A percentile compares a stretch with the other conserved stretches of the same genome.
Conservation (phyloP, 2,329 filamentous ascomycete species). For the Fusarium scirpi region DNA sequence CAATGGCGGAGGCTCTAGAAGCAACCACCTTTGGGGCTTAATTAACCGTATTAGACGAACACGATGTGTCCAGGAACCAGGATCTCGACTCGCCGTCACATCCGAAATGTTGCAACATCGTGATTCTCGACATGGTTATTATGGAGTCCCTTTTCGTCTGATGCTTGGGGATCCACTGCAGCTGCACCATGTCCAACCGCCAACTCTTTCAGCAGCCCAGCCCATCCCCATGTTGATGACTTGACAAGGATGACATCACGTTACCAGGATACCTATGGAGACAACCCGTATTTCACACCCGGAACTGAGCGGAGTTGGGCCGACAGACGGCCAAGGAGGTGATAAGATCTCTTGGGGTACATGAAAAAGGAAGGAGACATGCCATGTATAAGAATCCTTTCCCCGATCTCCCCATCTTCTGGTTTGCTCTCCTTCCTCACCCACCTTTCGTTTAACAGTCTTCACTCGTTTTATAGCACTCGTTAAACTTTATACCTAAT, state of each 20-base stretch:
- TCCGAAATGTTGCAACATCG: slow-evolving; percentile 29
- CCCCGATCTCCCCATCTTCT: slow-evolving; percentile 3
- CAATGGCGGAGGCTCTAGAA: not conserved
- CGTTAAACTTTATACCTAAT: slow-evolving; percentile 9
- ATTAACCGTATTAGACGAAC: slow-evolving; percentile 12
- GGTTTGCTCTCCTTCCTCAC: slow-evolving; percentile 4
- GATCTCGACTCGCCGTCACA: slow-evolving; percentile 14
- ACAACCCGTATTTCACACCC: slow-evolving; percentile 29
- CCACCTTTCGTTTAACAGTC: slow-evolving; percentile 37
- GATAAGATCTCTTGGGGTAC: slow-evolving; percentile 9
- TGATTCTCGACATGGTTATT: slow-evolving; percentile 26
- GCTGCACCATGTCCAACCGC: slow-evolving; percentile 3
- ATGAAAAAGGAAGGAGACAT: not conserved
- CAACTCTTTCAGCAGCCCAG: not conserved
- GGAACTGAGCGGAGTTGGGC: slow-evolving; percentile 16
- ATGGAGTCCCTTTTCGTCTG: slow-evolving; percentile 12
- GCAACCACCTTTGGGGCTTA: not conserved
- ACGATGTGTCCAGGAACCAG: not conserved
- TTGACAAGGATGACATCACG: slow-evolving; percentile 33
- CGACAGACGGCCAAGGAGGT: slow-evolving; percentile 20
- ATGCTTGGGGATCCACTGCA: slow-evolving; percentile 16
- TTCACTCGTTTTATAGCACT: slow-evolving; percentile 32
- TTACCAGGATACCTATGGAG: slow-evolving; percentile 33
- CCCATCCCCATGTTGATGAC: not conserved
- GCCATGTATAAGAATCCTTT: slow-evolving; percentile 33